Evolutionary conservation across 495 filamentous ascomycete genomes (phyloP).

Genomic region (Neurospora hispaniola): DNA sequence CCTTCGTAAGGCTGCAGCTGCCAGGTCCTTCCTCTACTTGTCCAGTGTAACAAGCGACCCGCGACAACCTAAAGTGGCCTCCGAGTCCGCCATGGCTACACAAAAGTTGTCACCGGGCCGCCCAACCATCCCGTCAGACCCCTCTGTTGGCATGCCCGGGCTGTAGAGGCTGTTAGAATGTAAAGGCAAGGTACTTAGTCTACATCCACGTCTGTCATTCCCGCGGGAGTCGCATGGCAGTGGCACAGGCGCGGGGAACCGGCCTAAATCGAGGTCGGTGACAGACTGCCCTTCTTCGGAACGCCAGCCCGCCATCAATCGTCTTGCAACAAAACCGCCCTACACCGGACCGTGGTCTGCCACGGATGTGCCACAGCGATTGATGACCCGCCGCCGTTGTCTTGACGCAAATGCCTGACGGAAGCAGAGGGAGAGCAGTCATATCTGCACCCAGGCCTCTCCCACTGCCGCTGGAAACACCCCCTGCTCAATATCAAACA

Average conservation of each 20-base stretch:
- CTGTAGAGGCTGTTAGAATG: background rate
- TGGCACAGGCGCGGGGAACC: constrained; percentile 4
- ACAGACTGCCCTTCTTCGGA: constrained; percentile 14
- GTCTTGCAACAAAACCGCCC: constrained; percentile 16
- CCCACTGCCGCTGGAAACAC: constrained; percentile 4
- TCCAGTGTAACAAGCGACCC: background rate
- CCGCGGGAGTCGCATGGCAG: background rate
- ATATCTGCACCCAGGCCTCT: constrained; percentile 10
- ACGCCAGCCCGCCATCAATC: constrained; percentile 18
- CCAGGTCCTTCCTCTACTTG: background rate
- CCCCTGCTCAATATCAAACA: constrained; percentile 24
- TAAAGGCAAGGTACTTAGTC: background rate
- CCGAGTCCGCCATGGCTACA: background rate
- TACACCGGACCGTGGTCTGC: constrained; percentile 13
- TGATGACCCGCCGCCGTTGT: constrained; percentile 10
- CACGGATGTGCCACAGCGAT: constrained; percentile 14
- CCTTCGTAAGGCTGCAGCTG: background rate
- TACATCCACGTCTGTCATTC: background rate
- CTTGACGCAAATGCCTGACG: constrained; percentile 13
- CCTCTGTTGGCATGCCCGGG: background rate
- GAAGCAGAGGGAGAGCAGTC: constrained; percentile 4
- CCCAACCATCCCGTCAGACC: background rate
- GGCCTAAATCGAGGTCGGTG: constrained; percentile 8
- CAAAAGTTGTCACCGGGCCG: background rate
- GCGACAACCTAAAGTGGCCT: background rate